These are phyloP conservation scores for Botrytis medusae DNA, from an alignment of 2,329 filamentous ascomycete genomes.

Conservation along the genomic window DNA sequence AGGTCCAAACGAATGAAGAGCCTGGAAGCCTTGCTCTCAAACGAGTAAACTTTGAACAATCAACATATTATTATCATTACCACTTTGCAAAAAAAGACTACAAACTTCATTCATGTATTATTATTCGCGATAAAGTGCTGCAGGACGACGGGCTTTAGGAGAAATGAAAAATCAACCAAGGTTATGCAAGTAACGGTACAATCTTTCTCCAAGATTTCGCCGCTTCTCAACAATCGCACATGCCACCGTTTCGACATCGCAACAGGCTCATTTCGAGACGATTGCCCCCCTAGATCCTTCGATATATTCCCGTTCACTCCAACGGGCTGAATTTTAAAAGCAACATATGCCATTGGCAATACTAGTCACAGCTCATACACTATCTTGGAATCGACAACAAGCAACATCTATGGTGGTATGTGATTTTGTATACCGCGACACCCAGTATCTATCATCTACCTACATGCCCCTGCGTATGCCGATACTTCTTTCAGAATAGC, in stretches of 20 bases:
- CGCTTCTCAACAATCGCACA: slow-evolving; percentile 13
- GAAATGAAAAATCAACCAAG: background rate
- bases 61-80: background rate
- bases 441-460: slow-evolving; percentile 3
- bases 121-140: background rate
- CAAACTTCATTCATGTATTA: background rate
- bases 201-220: background rate
- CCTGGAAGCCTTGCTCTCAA: slow-evolving; percentile 2
- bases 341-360: background rate
- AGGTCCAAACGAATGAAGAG: background rate
- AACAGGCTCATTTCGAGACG: slow-evolving; percentile 8
- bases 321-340: background rate
- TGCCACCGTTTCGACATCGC: slow-evolving; percentile 11
- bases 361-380: slow-evolving; percentile 2
- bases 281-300: background rate
- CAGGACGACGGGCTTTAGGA: background rate
- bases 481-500: slow-evolving; percentile 2
- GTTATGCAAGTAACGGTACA: background rate
- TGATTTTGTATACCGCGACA: slow-evolving; percentile 3
- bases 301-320: background rate
- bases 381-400: background rate
- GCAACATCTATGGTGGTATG: slow-evolving; percentile 12
- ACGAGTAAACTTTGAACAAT: slow-evolving; percentile 1
- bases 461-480: slow-evolving; percentile 5
- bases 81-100: background rate